Evolutionary conservation across 768 basidiomycete species (phyloP), one percentile per base, ranked within the genome.

Genomic region (Galerina marginata): DNA sequence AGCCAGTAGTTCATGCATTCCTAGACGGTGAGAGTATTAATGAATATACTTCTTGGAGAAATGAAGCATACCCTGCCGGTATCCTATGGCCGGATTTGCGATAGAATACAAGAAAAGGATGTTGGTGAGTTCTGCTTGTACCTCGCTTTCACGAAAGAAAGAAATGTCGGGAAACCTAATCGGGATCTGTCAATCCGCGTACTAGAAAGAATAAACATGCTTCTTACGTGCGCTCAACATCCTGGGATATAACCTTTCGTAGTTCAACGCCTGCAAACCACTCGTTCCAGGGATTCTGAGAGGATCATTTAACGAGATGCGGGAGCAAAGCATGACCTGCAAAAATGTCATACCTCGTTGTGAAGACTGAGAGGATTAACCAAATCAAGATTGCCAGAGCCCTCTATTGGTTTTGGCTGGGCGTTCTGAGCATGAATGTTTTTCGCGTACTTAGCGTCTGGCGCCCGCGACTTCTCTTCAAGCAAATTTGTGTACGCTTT

Each of bases 1-100:
- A 3, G 96, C 97, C 20, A 98, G 83, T 9, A 99, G 77, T 70
- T 99, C 97, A 69, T 99, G 97, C 97, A 99, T 99, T 54, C 97
- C 96, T 84, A 46, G 29, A 60, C 54, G 50, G 43, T 48, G 39
- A 26, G 15, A 25, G 37, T 58, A 38, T 44, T 25, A 15, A 10
- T 26, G 15, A 26, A 26, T 10, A 38, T 16, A 7, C 15, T 25
- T 15, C 42, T 7, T 40, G 3, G n/a, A 15, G 39, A 29, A 49
- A 48, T 37, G 9, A 10, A 16, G 50, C 54, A 46, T 48, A 83
- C 83, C 84, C 81, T 99, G 97, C 33, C 97, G 86, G 71, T 99
- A 99, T 20, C 95, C 95, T 20, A 96, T 85, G 42, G 89, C 81
- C 1, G 92, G 87, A 70, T 96, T 87, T 70, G 86, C 84, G 42